Base-by-base conservation (phyloP, 169 alveolate genomes). In the Plasmodium knowlesi region DNA sequence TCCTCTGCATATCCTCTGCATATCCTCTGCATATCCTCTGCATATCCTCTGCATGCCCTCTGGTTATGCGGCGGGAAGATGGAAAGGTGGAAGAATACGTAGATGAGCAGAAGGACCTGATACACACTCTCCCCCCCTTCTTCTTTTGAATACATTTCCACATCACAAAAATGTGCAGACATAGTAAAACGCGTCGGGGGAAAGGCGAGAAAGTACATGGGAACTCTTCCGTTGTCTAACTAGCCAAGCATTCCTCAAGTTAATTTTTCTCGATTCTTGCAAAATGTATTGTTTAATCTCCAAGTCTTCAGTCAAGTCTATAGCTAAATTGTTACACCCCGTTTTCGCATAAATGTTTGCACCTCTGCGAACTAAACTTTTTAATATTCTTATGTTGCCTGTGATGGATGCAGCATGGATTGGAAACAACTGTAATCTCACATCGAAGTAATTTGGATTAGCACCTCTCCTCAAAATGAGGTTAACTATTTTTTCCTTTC, bases 341-440 rank as follows among this genome's bases (percentile, higher is more conserved):
- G 94, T 88, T 88, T 19, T 88, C 76, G 50, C 50, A 25, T 54
- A 88, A 25, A 88, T 19, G 22, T 88, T 88, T 78, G 94, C 94
- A 76, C 94, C 94, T 39, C 53, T 88, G 1, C 70, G 30, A 16
- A 88, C 50, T 41, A 88, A 30, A 32, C 57, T 22, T 32, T 88
- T 67, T 78, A 88, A 88, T 34, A 88, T 88, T 76, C 34, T 88
- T 8, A 88, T 39, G 78, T 88, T 88, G 2, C 94, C 94, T 5
- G 89, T 50, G 43, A 88, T 61, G 41, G 94, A 37, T n/a, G 94
- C 94, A 41, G 94, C 94, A 50, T 88, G 94, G 19, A 88, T 88
- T n/a, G 94, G 94, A 46, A 74, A 88, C 30, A 88, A 50, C 78
- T 88, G 94, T 25, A 88, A 78, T 25, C 89, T 89, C 14, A 78